These are phyloP conservation scores for Crithidia bombi DNA, from an alignment of 208 protist species.

Conservation along the genomic window DNA sequence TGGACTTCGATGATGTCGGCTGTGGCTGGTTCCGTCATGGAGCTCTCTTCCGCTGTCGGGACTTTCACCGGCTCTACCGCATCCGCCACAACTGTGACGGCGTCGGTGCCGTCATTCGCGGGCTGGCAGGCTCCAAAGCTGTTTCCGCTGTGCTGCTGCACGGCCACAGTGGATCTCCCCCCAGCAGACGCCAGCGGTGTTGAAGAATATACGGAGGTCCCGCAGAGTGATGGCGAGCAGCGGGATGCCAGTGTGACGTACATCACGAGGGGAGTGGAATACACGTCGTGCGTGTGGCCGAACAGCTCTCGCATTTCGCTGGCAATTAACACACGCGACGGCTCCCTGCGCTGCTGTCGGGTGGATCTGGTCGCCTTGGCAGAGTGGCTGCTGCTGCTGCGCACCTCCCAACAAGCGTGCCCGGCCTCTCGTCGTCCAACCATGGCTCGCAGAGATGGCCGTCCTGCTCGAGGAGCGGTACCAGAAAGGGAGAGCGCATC, in stretches of 20 bases:
- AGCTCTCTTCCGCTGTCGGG: constrained; percentile 5
- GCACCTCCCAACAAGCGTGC: background rate
- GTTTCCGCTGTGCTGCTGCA: constrained; percentile 24
- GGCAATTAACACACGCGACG: constrained; percentile 4
- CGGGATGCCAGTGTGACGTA: background rate
- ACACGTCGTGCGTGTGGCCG: constrained; percentile 21
- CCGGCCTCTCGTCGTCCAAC: background rate
- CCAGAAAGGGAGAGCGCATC: background rate
- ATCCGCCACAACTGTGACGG: background rate
- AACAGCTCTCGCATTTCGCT: constrained; percentile 11
- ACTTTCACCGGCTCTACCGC: background rate
- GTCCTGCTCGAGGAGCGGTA: background rate
- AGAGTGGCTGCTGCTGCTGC: constrained; percentile 26
- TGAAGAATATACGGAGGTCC: background rate
- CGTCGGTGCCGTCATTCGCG: background rate
- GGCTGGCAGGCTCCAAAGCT: constrained; percentile 1
- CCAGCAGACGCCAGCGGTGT: background rate
- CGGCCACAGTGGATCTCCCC: background rate
- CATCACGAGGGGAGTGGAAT: constrained; percentile 3
- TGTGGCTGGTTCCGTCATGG: constrained; percentile 14
- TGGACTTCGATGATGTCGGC: constrained; percentile 26
- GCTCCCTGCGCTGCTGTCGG: constrained; percentile 15
- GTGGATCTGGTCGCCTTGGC: constrained; percentile 14
- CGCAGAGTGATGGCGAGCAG: background rate
- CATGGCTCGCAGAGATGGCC: too few relatives aligned